A percentile compares a stretch with the other conserved stretches of the same genome.
phyloP scores from a whole-genome alignment of 441 rosid species.

The Populus hybrid region DNA sequence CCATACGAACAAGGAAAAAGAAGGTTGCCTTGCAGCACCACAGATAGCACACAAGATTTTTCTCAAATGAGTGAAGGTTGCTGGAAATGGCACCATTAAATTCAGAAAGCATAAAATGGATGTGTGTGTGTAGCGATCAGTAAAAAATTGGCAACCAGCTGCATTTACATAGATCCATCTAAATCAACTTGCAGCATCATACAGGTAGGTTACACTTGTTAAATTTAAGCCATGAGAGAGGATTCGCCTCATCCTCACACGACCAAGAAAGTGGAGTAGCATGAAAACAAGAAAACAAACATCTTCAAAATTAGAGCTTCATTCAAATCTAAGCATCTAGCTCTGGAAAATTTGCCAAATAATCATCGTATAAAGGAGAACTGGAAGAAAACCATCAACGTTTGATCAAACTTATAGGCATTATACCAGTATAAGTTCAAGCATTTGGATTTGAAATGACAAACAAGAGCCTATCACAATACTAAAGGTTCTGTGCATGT shows the following conservation, averaged over 20 bases:
- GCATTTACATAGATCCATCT: no score
- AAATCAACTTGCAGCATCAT: no score
- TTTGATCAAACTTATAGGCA: not conserved
- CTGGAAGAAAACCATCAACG: not conserved
- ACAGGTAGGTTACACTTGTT: no score
- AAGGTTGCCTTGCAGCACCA: not conserved
- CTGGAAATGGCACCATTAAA: not conserved
- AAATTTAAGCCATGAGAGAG: not conserved
- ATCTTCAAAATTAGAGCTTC: not conserved
- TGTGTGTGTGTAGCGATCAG: no score
- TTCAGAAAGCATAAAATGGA: no score
- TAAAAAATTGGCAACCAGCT: no score
- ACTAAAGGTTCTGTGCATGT: not conserved
- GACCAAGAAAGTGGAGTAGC: not conserved
- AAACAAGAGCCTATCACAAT: not conserved
- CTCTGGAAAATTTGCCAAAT: not conserved
- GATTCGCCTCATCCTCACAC: not conserved
- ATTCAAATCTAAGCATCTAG: not conserved
- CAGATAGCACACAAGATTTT: no score
- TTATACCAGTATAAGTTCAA: not conserved
- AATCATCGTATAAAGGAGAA: not conserved
- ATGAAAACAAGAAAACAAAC: not conserved
- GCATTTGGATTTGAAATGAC: not conserved
- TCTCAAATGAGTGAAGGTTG: not conserved
- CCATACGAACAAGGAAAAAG: not conserved